Percentiles rank a stretch among this genome's conserved stretches.
phyloP scores from a whole-genome alignment of 2,329 filamentous ascomycete genomes.

The Colletotrichum eleusines region DNA sequence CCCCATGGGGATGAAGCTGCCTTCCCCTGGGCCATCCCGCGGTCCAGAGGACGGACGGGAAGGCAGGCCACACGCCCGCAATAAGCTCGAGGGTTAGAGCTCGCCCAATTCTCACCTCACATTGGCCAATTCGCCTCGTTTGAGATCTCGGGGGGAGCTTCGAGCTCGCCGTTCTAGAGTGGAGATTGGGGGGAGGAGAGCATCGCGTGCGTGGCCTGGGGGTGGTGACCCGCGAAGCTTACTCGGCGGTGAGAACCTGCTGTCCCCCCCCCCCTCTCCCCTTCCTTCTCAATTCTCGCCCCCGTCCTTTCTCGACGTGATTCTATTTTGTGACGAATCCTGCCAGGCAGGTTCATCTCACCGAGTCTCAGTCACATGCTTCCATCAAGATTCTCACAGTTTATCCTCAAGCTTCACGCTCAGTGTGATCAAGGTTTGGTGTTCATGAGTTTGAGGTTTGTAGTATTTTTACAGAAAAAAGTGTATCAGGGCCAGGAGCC shows the following conservation, averaged over 20 bases:
- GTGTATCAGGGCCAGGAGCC: slow-evolving; percentile 40
- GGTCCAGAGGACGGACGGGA: slow-evolving; percentile 18
- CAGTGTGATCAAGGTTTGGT: not conserved
- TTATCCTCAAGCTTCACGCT: not conserved
- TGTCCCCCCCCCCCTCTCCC: not conserved
- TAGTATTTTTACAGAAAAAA: slow-evolving; percentile 43
- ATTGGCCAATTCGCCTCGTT: slow-evolving; percentile 39
- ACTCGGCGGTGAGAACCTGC: not conserved
- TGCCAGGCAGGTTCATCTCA: too few relatives aligned
- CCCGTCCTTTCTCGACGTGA: not conserved
- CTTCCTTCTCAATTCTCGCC: not conserved
- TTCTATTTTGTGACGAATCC: not conserved
- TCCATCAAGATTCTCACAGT: not conserved
- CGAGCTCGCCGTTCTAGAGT: slow-evolving; percentile 18
- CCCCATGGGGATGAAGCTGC: slow-evolving; percentile 15
- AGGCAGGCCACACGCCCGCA: slow-evolving; percentile 16
- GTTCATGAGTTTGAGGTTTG: slow-evolving; percentile 35
- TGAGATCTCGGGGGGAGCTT: slow-evolving; percentile 14
- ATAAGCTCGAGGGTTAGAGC: slow-evolving; percentile 18
- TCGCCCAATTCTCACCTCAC: slow-evolving; percentile 33
- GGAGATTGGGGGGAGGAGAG: slow-evolving; percentile 3
- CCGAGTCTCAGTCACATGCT: too few relatives aligned
- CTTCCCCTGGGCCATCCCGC: slow-evolving; percentile 24
- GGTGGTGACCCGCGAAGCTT: not conserved
- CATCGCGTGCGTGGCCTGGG: not conserved